Percentiles rank a stretch among this genome's conserved stretches.
Evolutionary conservation across 805 yeast species (phyloP).

Genomic region (Brettanomyces custersianus): DNA sequence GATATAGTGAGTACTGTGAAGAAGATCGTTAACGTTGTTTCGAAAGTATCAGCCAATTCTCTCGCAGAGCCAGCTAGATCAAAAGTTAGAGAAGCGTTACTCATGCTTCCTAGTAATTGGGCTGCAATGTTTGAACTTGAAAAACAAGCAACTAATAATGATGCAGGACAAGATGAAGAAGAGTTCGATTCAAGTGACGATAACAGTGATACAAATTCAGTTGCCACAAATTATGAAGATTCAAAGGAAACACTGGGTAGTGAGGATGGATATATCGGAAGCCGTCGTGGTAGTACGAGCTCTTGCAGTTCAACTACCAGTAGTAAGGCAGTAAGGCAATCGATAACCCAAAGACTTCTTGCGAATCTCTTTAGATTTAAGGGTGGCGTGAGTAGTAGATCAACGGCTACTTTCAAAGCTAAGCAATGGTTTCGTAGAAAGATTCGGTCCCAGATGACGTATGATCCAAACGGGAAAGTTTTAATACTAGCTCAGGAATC

Average conservation of each 20-base stretch:
- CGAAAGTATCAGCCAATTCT: slow-evolving; percentile 73
- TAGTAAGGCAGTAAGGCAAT: not conserved
- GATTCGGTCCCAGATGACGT: slow-evolving; percentile 19
- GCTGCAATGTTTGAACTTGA: slow-evolving; percentile 27
- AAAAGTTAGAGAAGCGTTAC: slow-evolving; percentile 69
- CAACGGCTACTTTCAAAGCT: slow-evolving; percentile 6
- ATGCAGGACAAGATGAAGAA: slow-evolving; percentile 15
- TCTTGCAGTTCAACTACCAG: too few relatives aligned
- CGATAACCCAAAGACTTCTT: slow-evolving; percentile 20
- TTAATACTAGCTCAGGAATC: slow-evolving; percentile 83
- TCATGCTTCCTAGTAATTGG: slow-evolving; percentile 71
- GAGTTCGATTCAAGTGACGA: slow-evolving; percentile 13
- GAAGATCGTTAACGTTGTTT: slow-evolving; percentile 76
- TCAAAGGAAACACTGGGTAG: slow-evolving; percentile 10
- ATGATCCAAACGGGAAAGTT: slow-evolving; percentile 58
- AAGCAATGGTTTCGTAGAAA: slow-evolving; percentile 21
- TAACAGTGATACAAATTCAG: slow-evolving; percentile 8
- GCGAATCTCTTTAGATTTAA: slow-evolving; percentile 22
- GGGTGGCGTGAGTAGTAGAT: slow-evolving; percentile 6
- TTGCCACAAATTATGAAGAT: slow-evolving; percentile 13
- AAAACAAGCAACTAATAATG: slow-evolving; percentile 6
- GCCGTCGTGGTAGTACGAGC: not conserved
- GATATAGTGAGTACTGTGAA: slow-evolving; percentile 86
- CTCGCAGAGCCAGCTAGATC: slow-evolving; percentile 72
- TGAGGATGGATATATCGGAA: not conserved